Conservation (phyloP, 306 rosid species). For the Fragaria iinumae region DNA sequence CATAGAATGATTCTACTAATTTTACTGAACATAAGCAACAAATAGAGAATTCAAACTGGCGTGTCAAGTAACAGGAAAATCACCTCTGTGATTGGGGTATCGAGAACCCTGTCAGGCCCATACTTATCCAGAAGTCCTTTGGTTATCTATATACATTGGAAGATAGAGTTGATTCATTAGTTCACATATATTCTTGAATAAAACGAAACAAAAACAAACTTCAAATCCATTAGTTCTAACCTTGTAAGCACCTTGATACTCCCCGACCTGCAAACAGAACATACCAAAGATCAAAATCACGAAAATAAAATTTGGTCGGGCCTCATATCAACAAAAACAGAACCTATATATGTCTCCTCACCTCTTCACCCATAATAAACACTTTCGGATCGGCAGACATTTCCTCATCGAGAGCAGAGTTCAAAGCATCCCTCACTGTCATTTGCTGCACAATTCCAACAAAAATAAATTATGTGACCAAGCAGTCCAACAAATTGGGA, state of each 20-base stretch:
- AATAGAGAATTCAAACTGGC: conserved; percentile 7
- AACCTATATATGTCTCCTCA: conserved; percentile 23
- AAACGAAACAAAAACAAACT: background rate
- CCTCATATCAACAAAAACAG: background rate
- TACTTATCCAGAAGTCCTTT: conserved; percentile 94
- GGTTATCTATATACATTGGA: conserved; percentile 48
- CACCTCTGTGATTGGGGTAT: conserved; percentile 99
- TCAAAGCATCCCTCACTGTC: conserved; percentile 83
- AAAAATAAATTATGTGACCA: background rate
- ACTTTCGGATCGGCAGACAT: conserved; percentile 98
- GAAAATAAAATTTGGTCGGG: background rate
- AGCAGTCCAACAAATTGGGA: background rate
- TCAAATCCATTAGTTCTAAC: conserved; percentile 36
- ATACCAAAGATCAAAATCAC: background rate
- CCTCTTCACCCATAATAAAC: conserved; percentile 99
- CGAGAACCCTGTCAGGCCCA: conserved; percentile 98
- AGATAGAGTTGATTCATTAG: background rate
- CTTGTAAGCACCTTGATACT: conserved; percentile 99
- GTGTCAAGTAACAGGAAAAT: conserved; percentile 26
- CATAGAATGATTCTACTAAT: background rate
- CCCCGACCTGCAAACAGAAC: conserved; percentile 74
- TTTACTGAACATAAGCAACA: conserved; percentile 7
- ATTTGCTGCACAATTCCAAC: conserved; percentile 48
- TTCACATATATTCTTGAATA: background rate
- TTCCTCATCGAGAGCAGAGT: conserved; percentile 96